Evolutionary conservation across 2,329 filamentous ascomycete genomes (phyloP).

Genomic region (Penicillium sp.): DNA sequence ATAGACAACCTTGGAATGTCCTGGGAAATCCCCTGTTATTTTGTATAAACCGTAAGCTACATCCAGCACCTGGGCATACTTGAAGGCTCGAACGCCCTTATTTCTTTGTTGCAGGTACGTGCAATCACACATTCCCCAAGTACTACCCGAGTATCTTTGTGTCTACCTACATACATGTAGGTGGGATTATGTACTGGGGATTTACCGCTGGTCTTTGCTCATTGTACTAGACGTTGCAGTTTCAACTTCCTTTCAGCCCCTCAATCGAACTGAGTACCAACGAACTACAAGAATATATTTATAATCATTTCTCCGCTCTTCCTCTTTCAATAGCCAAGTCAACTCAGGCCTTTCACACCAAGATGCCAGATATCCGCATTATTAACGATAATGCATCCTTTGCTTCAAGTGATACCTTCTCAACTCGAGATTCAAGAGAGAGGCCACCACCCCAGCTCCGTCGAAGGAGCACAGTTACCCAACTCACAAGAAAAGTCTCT

Average conservation of each 20-base stretch:
- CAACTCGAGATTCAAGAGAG: constrained; percentile 5
- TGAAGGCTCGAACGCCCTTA: background rate
- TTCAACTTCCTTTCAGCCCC: background rate
- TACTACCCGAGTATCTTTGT: background rate
- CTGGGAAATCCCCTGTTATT: background rate
- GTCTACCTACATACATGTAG: too few species aligned
- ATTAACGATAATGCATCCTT: constrained; percentile 17
- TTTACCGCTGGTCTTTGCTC: background rate
- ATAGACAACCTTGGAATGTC: background rate
- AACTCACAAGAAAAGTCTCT: constrained; percentile 16
- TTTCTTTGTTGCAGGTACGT: background rate
- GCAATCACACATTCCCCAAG: background rate
- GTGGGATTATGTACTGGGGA: background rate
- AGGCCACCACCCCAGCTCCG: constrained; percentile 1
- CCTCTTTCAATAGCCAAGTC: background rate
- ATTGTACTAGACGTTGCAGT: background rate
- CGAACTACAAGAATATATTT: background rate
- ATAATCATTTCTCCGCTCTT: background rate
- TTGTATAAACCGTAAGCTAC: background rate
- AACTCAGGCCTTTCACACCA: background rate
- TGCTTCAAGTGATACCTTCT: constrained; percentile 9
- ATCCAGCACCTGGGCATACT: background rate
- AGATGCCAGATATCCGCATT: constrained; percentile 12
- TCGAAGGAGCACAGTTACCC: constrained; percentile 11
- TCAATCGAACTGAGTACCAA: background rate